phyloP scores from a whole-genome alignment of 1,284 basidiomycete genomes.

The Malassezia psittaci region DNA sequence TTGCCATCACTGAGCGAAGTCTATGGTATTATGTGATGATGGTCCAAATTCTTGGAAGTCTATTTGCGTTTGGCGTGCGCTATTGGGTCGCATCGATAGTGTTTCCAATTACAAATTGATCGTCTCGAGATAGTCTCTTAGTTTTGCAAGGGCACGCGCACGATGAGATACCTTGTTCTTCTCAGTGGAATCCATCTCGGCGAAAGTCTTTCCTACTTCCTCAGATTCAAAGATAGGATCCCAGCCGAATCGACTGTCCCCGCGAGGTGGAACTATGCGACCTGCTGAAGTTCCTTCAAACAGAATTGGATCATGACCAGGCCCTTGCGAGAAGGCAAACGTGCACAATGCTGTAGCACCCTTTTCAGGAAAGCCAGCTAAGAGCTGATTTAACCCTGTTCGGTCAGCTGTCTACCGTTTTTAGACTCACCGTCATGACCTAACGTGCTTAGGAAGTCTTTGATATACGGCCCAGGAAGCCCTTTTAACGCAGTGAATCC shows the following conservation, averaged over 20 bases:
- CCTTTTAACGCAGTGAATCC: constrained; percentile 79
- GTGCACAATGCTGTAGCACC: constrained; percentile 85
- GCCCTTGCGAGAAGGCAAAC: constrained; percentile 67
- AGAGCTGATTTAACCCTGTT: constrained; percentile 70
- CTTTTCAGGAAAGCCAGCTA: constrained; percentile 70
- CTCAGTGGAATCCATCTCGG: constrained; percentile 75
- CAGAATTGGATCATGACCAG: constrained; percentile 49
- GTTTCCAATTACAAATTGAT: constrained; percentile 21
- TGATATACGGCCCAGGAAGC: constrained; percentile 93
- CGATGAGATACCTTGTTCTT: constrained; percentile 59
- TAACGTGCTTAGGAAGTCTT: constrained; percentile 52
- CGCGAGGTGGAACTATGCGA: constrained; percentile 72
- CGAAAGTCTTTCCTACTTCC: constrained; percentile 65
- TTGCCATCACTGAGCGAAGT: constrained; percentile 23
- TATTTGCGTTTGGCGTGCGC: constrained; percentile 34
- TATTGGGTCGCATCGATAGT: constrained; percentile 37
- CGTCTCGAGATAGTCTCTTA: neutral
- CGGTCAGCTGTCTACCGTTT: no score
- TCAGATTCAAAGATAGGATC: constrained; percentile 73
- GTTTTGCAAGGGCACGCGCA: constrained; percentile 11
- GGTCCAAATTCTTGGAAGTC: constrained; percentile 28
- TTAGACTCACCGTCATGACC: constrained; percentile 17
- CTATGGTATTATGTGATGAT: constrained; percentile 35
- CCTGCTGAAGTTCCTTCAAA: constrained; percentile 88
- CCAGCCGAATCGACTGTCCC: constrained; percentile 71